Evolutionary conservation across 768 basidiomycete species (phyloP).

Genomic region (Mycena indigotica): DNA sequence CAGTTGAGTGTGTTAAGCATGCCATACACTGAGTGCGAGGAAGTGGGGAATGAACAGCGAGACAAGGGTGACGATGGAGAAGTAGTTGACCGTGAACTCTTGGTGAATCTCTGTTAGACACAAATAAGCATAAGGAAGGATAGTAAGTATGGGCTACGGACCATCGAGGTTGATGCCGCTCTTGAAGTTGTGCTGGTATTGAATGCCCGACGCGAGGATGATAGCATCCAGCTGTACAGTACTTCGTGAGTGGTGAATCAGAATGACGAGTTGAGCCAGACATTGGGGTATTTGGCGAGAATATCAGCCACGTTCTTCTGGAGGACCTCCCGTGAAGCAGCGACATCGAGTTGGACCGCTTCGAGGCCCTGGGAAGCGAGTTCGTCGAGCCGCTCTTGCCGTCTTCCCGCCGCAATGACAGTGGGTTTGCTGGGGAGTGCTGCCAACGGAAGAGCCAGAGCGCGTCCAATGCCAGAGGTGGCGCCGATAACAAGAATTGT

Average conservation of each 20-base stretch:
- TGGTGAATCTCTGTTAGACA: conserved; percentile 40
- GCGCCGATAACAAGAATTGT: conserved; percentile 60
- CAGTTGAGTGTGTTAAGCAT: neutral
- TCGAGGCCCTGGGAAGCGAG: conserved; percentile 42
- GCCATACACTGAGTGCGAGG: conserved; percentile 50
- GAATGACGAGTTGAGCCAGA: conserved; percentile 26
- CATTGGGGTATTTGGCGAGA: conserved; percentile 51
- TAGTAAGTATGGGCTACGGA: too few relatives aligned
- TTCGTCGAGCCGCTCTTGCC: conserved; percentile 53
- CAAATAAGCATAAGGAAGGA: too few relatives aligned
- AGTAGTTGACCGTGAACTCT: conserved; percentile 60
- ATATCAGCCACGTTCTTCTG: conserved; percentile 44
- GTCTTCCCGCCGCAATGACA: conserved; percentile 42
- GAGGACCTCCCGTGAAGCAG: conserved; percentile 38
- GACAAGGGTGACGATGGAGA: conserved; percentile 49
- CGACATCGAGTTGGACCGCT: conserved; percentile 47
- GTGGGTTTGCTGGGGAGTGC: conserved; percentile 44
- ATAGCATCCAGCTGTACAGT: conserved; percentile 54
- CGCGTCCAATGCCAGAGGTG: conserved; percentile 60
- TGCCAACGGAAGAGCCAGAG: conserved; percentile 53
- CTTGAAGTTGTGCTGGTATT: conserved; percentile 50
- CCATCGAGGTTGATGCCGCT: conserved; percentile 45
- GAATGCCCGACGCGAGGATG: conserved; percentile 55
- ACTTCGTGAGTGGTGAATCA: neutral
- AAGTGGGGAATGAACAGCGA: conserved; percentile 57